phyloP scores from a whole-genome alignment of 768 basidiomycete species.

The Daedalea quercina region DNA sequence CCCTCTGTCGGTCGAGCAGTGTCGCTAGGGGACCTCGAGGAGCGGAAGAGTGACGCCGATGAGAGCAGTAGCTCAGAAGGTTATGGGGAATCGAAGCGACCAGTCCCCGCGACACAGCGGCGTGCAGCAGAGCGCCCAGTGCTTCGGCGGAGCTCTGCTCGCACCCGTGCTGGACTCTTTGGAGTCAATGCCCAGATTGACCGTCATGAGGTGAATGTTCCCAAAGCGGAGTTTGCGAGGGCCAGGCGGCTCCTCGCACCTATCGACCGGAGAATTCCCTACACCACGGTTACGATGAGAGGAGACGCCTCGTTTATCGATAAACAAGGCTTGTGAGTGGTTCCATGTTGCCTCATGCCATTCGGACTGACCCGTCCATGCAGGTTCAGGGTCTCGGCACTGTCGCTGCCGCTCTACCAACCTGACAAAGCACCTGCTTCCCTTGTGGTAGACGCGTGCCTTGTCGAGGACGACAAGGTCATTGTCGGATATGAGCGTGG shows the following conservation, averaged over 20 bases:
- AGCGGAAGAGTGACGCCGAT: background rate
- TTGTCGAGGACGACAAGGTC: conserved; percentile 30
- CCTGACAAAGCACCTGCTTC: conserved; percentile 17
- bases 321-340: conserved; percentile 14
- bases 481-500: conserved; percentile 38
- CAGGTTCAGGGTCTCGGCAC: conserved; percentile 13
- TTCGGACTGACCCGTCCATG: conserved; percentile 6
- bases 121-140: background rate
- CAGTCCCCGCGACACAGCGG: background rate
- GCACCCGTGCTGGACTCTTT: background rate
- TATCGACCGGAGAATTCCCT: conserved; percentile 7
- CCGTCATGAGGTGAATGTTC: conserved; percentile 14
- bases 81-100: background rate
- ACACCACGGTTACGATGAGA: conserved; percentile 21
- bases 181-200: background rate
- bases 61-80: background rate
- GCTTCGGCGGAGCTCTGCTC: background rate
- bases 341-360: background rate
- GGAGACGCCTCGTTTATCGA: conserved; percentile 24
- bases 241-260: conserved; percentile 21
- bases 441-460: conserved; percentile 41
- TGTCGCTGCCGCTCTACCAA: conserved; percentile 12
- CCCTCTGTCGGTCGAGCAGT: no score
- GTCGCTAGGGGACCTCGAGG: no score
- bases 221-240: conserved; percentile 18